Conservation (phyloP, 177 flowering plant species). For the Vitis hybrid region DNA sequence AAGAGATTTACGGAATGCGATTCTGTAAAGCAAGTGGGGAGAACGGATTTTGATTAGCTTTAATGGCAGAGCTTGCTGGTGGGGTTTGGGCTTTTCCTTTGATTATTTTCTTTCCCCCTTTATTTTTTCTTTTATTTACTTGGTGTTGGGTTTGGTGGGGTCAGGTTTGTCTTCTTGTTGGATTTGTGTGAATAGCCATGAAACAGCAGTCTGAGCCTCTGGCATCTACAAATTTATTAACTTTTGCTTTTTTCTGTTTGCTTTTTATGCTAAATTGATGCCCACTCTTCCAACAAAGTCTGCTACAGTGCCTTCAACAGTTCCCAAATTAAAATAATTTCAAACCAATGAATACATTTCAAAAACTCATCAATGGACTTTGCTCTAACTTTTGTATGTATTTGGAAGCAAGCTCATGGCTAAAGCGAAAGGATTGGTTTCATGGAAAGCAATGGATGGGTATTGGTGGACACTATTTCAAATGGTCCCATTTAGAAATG, state of each 20-base stretch:
- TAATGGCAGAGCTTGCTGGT: neutral
- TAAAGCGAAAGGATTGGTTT: neutral
- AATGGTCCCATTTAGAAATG: constrained; percentile 6
- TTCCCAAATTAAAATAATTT: neutral
- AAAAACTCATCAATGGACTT: too few relatives aligned
- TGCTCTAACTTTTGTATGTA: neutral
- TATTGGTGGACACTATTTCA: constrained; percentile 15
- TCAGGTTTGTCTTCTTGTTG: constrained; percentile 29
- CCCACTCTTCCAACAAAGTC: constrained; percentile 7
- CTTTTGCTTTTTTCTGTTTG: constrained; percentile 15
- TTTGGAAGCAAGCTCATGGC: neutral
- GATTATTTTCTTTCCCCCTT: neutral
- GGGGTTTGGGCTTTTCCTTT: neutral
- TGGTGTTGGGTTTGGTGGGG: constrained; percentile 24
- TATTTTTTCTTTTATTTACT: neutral
- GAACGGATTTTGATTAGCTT: constrained; percentile 3
- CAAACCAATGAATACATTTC: too few relatives aligned
- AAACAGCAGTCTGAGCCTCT: constrained; percentile 10
- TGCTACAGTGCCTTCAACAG: neutral
- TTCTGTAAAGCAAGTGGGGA: neutral
- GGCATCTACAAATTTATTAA: constrained; percentile 14
- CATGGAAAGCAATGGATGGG: constrained; percentile 6
- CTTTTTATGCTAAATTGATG: constrained; percentile 3
- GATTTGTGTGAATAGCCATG: constrained; percentile 13
- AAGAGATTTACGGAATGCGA: neutral